Base-by-base conservation (phyloP, 345 rosid genomes). In the Bruguiera parviflora region DNA sequence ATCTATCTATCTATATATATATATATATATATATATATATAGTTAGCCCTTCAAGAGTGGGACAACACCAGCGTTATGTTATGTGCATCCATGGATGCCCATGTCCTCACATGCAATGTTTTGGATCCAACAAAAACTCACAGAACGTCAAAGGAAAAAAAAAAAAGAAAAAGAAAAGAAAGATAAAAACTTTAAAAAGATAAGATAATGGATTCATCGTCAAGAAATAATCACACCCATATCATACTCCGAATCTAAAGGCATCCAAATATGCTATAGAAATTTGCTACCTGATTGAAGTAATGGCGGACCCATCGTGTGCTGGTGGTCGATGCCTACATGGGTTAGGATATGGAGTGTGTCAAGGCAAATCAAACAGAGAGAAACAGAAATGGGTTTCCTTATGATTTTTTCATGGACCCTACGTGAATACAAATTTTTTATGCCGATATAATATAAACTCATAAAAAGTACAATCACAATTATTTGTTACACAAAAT, bases 321-420 rank as follows among this genome's bases (percentile, higher is more conserved):
- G 84, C 74, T 74, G 80, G 82, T 66, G 79, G 69, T 68, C 75
- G 81, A 75, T 67, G 77, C 79, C 80, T 76, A 28, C 49, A 68
- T 76, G 29, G 55, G 63, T 43, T 78, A 69, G 51, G 75, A 76
- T 67, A 69, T 73, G 39, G 67, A 72, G 69, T 53, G 39, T 80
- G 76, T 73, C 75, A 65, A 29, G 79, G 70, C 70, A 66, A 73
- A 63, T 47, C 37, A 64, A 18, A 39, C 28, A 65, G 43, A 63
- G 69, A 52, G 73, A 60, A 60, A 74, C 22, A 56, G 63, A 63
- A 11, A 52, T 3, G 53, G 32, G 8, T 8, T 8, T 47, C 11
- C 8, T 51, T 29, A 62, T 33, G 37, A 33, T 33, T 33, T 33
- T 33, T 33, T 8, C 37, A 33, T 33, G 1, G 37, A 6, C 9